These are phyloP conservation scores for Harringtonia aguacate DNA, from an alignment of 2,329 filamentous ascomycete genomes.

Conservation along the genomic window DNA sequence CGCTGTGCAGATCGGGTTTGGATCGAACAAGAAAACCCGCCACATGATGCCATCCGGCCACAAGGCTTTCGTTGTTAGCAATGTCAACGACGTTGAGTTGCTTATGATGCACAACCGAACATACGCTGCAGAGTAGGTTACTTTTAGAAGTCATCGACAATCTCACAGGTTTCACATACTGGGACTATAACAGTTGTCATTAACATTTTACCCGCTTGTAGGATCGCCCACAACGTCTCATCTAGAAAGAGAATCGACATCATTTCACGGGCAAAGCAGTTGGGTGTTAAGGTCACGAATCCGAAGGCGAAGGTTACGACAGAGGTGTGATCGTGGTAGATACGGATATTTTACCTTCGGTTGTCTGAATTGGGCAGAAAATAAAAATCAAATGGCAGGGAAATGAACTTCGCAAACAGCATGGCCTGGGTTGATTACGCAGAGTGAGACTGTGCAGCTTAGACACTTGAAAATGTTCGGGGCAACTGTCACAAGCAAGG, in stretches of 20 bases:
- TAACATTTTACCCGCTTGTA: conserved; percentile 36
- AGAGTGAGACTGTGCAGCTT: too few relatives aligned
- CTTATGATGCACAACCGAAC: conserved; percentile 99
- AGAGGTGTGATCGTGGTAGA: conserved; percentile 53
- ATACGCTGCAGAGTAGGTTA: conserved; percentile 91
- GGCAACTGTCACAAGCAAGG: too few relatives aligned
- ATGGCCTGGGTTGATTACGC: too few relatives aligned
- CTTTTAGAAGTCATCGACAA: too few relatives aligned
- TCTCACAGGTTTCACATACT: not conserved
- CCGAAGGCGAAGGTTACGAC: conserved; percentile 97
- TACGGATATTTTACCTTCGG: conserved; percentile 2
- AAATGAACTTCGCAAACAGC: too few relatives aligned
- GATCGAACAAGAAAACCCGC: conserved; percentile 98
- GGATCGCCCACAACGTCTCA: conserved; percentile 96
- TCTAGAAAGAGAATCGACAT: conserved; percentile 99
- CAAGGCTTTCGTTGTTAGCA: conserved; percentile 99
- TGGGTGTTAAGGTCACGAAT: conserved; percentile 99
- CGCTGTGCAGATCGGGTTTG: conserved; percentile 76
- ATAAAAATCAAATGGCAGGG: not conserved
- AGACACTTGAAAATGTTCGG: too few relatives aligned
- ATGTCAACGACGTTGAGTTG: conserved; percentile 89
- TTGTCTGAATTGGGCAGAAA: conserved; percentile 6
- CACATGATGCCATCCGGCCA: conserved; percentile 98
- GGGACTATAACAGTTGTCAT: not conserved
- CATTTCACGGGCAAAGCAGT: conserved; percentile 90